Percentiles rank a stretch among this genome's conserved stretches.
These are phyloP conservation scores for Phylloporus gajari DNA, from an alignment of 1,284 basidiomycete genomes.

Conservation along the genomic window DNA sequence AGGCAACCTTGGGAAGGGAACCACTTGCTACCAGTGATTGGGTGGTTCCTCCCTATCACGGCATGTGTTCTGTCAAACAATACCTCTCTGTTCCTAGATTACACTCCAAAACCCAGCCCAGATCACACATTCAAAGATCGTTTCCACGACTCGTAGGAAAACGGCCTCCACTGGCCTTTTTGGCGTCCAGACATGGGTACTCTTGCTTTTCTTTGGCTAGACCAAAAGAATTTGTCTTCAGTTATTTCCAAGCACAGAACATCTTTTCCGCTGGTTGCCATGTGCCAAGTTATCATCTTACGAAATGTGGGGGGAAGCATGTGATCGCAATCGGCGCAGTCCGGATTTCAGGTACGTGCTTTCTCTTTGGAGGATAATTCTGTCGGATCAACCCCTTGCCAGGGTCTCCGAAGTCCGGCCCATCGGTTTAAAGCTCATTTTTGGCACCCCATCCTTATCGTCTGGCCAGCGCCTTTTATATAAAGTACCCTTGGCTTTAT, in stretches of 20 bases:
- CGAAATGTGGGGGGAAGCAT: neutral
- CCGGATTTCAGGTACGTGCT: neutral
- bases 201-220: neutral
- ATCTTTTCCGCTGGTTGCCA: neutral
- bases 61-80: neutral
- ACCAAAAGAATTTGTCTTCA: neutral
- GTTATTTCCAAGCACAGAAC: neutral
- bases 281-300: neutral
- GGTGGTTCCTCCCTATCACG: neutral
- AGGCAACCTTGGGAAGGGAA: neutral
- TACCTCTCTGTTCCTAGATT: neutral
- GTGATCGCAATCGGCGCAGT: neutral
- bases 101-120: neutral
- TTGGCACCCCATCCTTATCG: neutral
- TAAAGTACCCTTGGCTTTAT: neutral
- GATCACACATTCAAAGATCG: neutral
- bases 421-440: neutral
- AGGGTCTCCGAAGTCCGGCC: neutral
- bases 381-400: neutral
- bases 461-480: constrained; percentile 6
- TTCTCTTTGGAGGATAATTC: neutral
- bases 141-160: neutral
- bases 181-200: neutral
- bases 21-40: neutral
- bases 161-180: neutral